These are phyloP conservation scores for Malbranchea zuffiana DNA, from an alignment of 2,329 filamentous ascomycete species.

Conservation along the genomic window DNA sequence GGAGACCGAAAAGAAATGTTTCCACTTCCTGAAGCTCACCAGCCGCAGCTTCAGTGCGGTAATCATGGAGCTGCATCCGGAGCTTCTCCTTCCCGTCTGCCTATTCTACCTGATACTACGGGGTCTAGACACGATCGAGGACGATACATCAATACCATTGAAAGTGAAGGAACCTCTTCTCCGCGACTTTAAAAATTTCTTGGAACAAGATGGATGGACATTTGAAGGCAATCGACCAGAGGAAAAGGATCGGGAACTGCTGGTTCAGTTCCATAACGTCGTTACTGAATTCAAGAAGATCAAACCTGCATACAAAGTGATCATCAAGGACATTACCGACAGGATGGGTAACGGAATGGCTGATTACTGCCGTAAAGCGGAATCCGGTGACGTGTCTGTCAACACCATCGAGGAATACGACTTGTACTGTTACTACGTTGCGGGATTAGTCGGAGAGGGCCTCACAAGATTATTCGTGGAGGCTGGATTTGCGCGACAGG, in stretches of 20 bases:
- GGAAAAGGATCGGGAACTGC: constrained; percentile 86
- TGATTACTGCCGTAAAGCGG: constrained; percentile 78
- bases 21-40: constrained; percentile 72
- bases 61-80: constrained; percentile 90
- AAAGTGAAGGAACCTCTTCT: constrained; percentile 76
- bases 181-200: constrained; percentile 65
- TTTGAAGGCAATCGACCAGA: constrained; percentile 75
- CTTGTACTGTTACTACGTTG: constrained; percentile 94
- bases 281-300: constrained; percentile 78
- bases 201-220: constrained; percentile 81
- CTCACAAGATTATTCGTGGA: constrained; percentile 83
- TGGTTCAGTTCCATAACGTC: constrained; percentile 85
- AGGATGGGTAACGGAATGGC: constrained; percentile 99
- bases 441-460: constrained; percentile 94
- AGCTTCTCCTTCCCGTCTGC: constrained; percentile 77
- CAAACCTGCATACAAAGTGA: constrained; percentile 69
- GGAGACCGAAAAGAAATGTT: constrained; percentile 66
- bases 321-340: constrained; percentile 84
- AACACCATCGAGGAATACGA: constrained; percentile 83
- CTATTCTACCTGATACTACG: constrained; percentile 90
- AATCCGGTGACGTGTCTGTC: constrained; percentile 68
- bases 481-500: constrained; percentile 74
- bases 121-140: constrained; percentile 94
- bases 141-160: constrained; percentile 86
- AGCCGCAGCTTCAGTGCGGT: constrained; percentile 88